A percentile compares a stretch with the other conserved stretches of the same genome.
phyloP scores from a whole-genome alignment of 2,329 filamentous ascomycete genomes.

The Diaporthe batatas region DNA sequence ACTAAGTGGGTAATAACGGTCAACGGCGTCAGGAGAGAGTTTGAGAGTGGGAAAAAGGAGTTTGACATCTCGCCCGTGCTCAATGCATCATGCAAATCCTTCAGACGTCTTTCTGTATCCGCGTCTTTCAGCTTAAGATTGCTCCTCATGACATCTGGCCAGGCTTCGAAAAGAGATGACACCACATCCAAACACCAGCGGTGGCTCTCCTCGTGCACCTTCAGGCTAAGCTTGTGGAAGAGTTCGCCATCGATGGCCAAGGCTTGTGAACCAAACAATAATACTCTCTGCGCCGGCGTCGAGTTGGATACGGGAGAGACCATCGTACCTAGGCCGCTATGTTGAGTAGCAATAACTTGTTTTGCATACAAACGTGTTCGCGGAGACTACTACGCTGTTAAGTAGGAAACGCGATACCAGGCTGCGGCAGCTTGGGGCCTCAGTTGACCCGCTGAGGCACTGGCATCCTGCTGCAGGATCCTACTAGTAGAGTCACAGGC shows the following conservation, averaged over 20 bases:
- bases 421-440: not conserved
- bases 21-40: conserved; percentile 11
- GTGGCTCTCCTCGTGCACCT: not conserved
- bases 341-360: conserved; percentile 30
- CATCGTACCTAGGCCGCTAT: conserved; percentile 11
- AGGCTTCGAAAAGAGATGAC: conserved; percentile 13
- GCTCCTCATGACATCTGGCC: conserved; percentile 18
- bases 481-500: not conserved
- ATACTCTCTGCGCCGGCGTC: conserved; percentile 20
- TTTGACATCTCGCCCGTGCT: conserved; percentile 21
- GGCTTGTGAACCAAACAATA: conserved; percentile 26
- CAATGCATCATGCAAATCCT: conserved; percentile 7
- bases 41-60: conserved; percentile 23
- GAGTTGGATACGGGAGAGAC: conserved; percentile 3
- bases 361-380: not conserved
- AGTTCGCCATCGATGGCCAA: conserved; percentile 21
- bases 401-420: conserved; percentile 1
- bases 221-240: conserved; percentile 25
- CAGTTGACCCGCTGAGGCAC: not conserved
- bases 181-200: conserved; percentile 12
- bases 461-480: not conserved
- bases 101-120: conserved; percentile 9
- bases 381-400: not conserved
- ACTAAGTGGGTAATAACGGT: conserved; percentile 12
- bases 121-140: conserved; percentile 15